phyloP scores from a whole-genome alignment of 805 yeast species.

The Starmerella riodocensis region DNA sequence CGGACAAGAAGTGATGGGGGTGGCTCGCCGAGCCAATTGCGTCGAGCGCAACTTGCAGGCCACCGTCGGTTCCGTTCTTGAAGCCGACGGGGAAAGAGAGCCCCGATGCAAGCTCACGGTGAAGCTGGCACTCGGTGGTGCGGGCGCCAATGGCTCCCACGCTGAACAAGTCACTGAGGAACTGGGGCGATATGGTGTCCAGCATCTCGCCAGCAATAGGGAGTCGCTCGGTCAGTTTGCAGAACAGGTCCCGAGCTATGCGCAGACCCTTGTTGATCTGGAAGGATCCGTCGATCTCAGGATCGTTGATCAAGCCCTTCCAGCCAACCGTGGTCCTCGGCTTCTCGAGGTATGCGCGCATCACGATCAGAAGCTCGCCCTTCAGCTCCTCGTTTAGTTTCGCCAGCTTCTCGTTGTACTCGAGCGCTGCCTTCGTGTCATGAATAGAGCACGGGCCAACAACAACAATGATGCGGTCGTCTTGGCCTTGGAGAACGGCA shows the following conservation, averaged over 20 bases:
- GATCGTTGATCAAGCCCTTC: constrained; percentile 97
- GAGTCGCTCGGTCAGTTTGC: constrained; percentile 60
- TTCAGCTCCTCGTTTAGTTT: constrained; percentile 47
- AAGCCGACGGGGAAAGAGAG: constrained; percentile 96
- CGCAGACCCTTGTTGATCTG: constrained; percentile 89
- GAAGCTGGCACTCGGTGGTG: constrained; percentile 95
- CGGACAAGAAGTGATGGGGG: constrained; percentile 88
- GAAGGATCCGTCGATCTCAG: constrained; percentile 86
- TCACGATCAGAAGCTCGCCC: constrained; percentile 69
- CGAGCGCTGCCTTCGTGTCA: constrained; percentile 84
- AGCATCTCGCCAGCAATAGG: constrained; percentile 97
- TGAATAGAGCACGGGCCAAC: constrained; percentile 97
- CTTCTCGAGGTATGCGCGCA: constrained; percentile 96
- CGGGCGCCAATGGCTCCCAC: constrained; percentile 98
- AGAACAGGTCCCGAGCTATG: constrained; percentile 76
- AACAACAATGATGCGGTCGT: constrained; percentile 76
- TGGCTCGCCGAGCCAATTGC: constrained; percentile 86
- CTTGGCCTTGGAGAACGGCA: constrained; percentile 62
- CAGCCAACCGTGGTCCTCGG: constrained; percentile 99
- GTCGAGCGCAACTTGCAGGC: constrained; percentile 84
- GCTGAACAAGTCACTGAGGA: constrained; percentile 80
- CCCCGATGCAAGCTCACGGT: constrained; percentile 94
- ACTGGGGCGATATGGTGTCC: constrained; percentile 95
- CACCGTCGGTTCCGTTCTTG: constrained; percentile 97
- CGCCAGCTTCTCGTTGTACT: constrained; percentile 60